Conservation (phyloP, 495 filamentous ascomycete genomes). For the Annulohypoxylon nitens region DNA sequence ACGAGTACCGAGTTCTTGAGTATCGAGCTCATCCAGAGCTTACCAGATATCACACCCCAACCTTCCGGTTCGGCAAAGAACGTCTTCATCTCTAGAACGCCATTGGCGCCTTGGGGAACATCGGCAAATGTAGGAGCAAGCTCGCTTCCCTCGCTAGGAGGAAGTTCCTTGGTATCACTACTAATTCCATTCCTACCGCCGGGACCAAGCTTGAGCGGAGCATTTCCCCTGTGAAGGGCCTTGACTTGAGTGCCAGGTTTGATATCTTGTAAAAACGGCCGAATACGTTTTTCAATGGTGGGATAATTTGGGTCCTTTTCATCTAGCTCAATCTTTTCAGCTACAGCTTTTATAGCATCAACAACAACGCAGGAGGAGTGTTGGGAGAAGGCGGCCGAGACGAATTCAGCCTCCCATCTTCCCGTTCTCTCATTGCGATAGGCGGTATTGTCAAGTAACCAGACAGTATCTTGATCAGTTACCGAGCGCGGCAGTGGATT, state of each 20-base stretch:
- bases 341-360: slow-evolving; percentile 76
- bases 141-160: slow-evolving; percentile 54
- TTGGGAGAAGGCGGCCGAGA: slow-evolving; percentile 82
- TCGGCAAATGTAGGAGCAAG: slow-evolving; percentile 59
- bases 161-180: slow-evolving; percentile 66
- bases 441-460: slow-evolving; percentile 93
- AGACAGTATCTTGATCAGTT: slow-evolving; percentile 72
- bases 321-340: slow-evolving; percentile 76
- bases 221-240: slow-evolving; percentile 62
- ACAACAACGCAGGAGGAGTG: slow-evolving; percentile 74
- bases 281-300: slow-evolving; percentile 76
- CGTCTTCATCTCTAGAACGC: slow-evolving; percentile 71
- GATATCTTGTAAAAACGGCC: slow-evolving; percentile 81
- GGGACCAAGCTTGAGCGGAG: slow-evolving; percentile 73
- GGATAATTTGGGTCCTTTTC: slow-evolving; percentile 71
- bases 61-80: slow-evolving; percentile 81
- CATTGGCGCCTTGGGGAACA: slow-evolving; percentile 61
- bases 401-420: slow-evolving; percentile 82
- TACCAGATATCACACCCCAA: slow-evolving; percentile 87
- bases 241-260: slow-evolving; percentile 75
- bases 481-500: slow-evolving; percentile 61
- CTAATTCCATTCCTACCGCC: slow-evolving; percentile 78
- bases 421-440: slow-evolving; percentile 64
- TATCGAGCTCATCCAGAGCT: slow-evolving; percentile 6
- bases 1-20: background rate